A percentile compares a stretch with the other conserved stretches of the same genome.
Evolutionary conservation across 768 basidiomycete species (phyloP).

Genomic region (Amanita fuliginea): DNA sequence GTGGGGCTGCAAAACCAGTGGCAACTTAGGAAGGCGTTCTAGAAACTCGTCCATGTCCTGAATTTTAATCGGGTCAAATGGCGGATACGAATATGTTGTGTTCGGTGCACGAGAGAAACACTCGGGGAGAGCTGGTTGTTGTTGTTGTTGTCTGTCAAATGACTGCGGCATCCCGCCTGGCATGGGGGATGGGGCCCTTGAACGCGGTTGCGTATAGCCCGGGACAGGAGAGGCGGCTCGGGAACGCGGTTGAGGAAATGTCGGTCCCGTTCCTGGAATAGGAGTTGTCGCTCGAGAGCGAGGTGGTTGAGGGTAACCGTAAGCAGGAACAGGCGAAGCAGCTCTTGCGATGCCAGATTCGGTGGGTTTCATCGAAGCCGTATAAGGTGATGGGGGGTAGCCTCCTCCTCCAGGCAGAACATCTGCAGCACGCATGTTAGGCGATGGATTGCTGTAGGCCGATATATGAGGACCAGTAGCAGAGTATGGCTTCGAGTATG

Average conservation of each 20-base stretch:
- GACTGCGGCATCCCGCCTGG: slow-evolving; percentile 22
- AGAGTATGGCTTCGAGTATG: slow-evolving; percentile 10
- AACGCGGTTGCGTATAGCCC: slow-evolving; percentile 12
- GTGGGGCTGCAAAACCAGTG: slow-evolving; percentile 57
- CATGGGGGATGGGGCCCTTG: slow-evolving; percentile 44
- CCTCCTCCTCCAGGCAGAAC: slow-evolving; percentile 19
- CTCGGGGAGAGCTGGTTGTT: slow-evolving; percentile 50
- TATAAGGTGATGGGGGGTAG: slow-evolving; percentile 22
- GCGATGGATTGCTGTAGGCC: slow-evolving; percentile 28
- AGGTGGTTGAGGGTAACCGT: slow-evolving; percentile 36
- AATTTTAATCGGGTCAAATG: slow-evolving; percentile 61
- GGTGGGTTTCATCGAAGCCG: slow-evolving; percentile 13
- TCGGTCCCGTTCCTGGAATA: slow-evolving; percentile 38
- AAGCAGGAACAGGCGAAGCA: slow-evolving; percentile 42
- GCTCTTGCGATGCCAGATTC: slow-evolving; percentile 26
- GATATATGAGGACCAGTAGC: slow-evolving; percentile 22
- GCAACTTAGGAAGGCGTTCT: slow-evolving; percentile 61
- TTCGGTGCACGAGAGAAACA: slow-evolving; percentile 69
- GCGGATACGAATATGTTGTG: slow-evolving; percentile 51
- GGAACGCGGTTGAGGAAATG: slow-evolving; percentile 23
- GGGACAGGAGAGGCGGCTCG: slow-evolving; percentile 8
- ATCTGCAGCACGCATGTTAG: slow-evolving; percentile 38
- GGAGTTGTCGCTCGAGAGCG: slow-evolving; percentile 42
- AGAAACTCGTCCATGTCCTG: slow-evolving; percentile 71
- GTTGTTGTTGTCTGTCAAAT: slow-evolving; percentile 24